Percentiles rank a stretch among this genome's conserved stretches.
phyloP scores from a whole-genome alignment of 805 yeast genomes.

The Zygoascus ofunaensis region DNA sequence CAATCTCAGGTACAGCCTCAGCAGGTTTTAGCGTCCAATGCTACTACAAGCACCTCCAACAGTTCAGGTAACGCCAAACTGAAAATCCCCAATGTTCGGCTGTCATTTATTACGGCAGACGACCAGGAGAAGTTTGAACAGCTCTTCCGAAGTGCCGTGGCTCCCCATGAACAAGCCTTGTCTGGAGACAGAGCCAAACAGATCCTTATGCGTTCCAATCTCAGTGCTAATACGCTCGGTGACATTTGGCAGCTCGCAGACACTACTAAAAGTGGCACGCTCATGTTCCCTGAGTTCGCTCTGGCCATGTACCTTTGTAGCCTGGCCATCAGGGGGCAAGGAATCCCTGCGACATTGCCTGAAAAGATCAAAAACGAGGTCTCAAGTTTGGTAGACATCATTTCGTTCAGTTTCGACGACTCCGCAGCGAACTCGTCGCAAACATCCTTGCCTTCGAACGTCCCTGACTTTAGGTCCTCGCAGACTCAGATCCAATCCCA shows the following conservation, averaged over 20 bases:
- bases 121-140: slow-evolving; percentile 85
- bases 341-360: slow-evolving; percentile 66
- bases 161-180: slow-evolving; percentile 49
- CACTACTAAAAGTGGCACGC: slow-evolving; percentile 72
- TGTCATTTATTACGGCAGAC: slow-evolving; percentile 73
- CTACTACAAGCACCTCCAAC: background rate
- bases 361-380: slow-evolving; percentile 73
- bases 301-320: slow-evolving; percentile 83
- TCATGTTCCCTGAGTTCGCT: slow-evolving; percentile 90
- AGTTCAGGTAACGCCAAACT: background rate
- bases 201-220: slow-evolving; percentile 69
- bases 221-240: slow-evolving; percentile 65
- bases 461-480: slow-evolving; percentile 17
- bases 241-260: slow-evolving; percentile 91
- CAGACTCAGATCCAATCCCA: slow-evolving; percentile 3
- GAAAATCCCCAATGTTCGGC: slow-evolving; percentile 39
- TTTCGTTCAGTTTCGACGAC: slow-evolving; percentile 69
- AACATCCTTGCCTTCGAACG: slow-evolving; percentile 18
- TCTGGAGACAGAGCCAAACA: slow-evolving; percentile 58
- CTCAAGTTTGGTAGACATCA: slow-evolving; percentile 79
- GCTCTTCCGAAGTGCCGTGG: slow-evolving; percentile 68
- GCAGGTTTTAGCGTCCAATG: background rate
- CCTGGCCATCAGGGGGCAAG: slow-evolving; percentile 64
- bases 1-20: background rate
- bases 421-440: slow-evolving; percentile 14